Evolutionary conservation across 495 filamentous ascomycete genomes (phyloP).

Genomic region (Pseudotulostoma volvatum): DNA sequence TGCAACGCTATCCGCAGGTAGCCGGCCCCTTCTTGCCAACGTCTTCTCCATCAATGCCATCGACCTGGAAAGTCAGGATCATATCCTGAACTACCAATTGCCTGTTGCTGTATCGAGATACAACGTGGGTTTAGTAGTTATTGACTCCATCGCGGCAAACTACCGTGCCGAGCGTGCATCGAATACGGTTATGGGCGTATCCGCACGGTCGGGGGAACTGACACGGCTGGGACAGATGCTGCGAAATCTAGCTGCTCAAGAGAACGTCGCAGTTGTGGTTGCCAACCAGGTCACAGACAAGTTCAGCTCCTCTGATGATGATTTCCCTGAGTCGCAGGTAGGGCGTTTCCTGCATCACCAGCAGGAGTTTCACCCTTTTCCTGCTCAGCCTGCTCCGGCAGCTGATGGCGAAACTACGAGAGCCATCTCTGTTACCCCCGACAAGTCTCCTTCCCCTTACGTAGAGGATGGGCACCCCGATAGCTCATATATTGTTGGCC

Average conservation of each 20-base stretch:
- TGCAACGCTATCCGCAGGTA: conserved; percentile 23
- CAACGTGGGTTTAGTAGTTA: conserved; percentile 59
- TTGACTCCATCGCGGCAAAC: conserved; percentile 88
- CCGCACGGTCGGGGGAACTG: conserved; percentile 46
- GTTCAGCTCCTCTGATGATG: conserved; percentile 30
- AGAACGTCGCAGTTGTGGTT: conserved; percentile 72
- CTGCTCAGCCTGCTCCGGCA: conserved; percentile 1
- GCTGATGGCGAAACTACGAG: not conserved
- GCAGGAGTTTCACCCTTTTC: conserved; percentile 3
- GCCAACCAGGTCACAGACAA: conserved; percentile 94
- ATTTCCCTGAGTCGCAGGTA: not conserved
- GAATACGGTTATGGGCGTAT: conserved; percentile 20
- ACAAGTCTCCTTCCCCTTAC: conserved; percentile 15
- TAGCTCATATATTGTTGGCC: conserved; percentile 24
- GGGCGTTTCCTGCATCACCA: too few relatives aligned
- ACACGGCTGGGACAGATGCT: conserved; percentile 60
- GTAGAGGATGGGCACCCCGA: conserved; percentile 23
- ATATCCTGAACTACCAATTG: conserved; percentile 82
- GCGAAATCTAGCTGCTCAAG: conserved; percentile 50
- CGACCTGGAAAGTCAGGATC: conserved; percentile 88
- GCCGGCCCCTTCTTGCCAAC: conserved; percentile 45
- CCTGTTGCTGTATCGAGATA: conserved; percentile 65
- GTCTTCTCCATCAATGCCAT: conserved; percentile 71
- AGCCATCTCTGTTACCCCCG: conserved; percentile 14
- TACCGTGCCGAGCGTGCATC: conserved; percentile 67